A percentile compares a stretch with the other conserved stretches of the same genome.
These are phyloP conservation scores for Trypanosoma boissoni DNA, from an alignment of 208 protist species.

Conservation along the genomic window DNA sequence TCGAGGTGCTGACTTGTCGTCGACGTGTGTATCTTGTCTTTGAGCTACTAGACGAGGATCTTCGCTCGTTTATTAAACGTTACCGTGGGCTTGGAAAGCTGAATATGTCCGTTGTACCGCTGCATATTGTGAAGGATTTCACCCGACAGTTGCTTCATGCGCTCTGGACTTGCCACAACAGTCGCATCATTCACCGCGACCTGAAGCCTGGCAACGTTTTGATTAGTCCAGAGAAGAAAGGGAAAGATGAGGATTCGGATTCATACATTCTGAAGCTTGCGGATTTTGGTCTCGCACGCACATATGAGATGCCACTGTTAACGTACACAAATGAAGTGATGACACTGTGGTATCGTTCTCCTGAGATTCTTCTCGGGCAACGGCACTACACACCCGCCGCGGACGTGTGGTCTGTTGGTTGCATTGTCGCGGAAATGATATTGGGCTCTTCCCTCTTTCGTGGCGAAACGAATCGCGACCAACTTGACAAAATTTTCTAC, in stretches of 20 bases:
- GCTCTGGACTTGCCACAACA: constrained; percentile 85
- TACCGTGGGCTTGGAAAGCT: constrained; percentile 33
- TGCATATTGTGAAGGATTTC: constrained; percentile 64
- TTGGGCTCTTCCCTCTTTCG: constrained; percentile 94
- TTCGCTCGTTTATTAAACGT: constrained; percentile 85
- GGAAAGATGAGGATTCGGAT: constrained; percentile 5
- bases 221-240: constrained; percentile 35
- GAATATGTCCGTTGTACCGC: constrained; percentile 52
- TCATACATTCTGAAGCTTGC: constrained; percentile 78
- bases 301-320: constrained; percentile 75
- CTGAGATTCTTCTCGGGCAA: constrained; percentile 99
- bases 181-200: constrained; percentile 86
- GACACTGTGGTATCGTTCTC: constrained; percentile 99
- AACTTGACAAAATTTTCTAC: constrained; percentile 98
- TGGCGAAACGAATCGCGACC: constrained; percentile 93
- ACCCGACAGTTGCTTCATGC: constrained; percentile 79
- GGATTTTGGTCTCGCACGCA: constrained; percentile 90
- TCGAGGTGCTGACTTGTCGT: constrained; percentile 95
- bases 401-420: constrained; percentile 99
- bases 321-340: constrained; percentile 89
- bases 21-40: constrained; percentile 96
- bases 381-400: constrained; percentile 98
- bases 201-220: constrained; percentile 89
- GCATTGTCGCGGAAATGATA: constrained; percentile 98
- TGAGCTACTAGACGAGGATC: constrained; percentile 95